Base-by-base conservation (phyloP, 2,329 filamentous ascomycete genomes). In the Aspergillus sp. region DNA sequence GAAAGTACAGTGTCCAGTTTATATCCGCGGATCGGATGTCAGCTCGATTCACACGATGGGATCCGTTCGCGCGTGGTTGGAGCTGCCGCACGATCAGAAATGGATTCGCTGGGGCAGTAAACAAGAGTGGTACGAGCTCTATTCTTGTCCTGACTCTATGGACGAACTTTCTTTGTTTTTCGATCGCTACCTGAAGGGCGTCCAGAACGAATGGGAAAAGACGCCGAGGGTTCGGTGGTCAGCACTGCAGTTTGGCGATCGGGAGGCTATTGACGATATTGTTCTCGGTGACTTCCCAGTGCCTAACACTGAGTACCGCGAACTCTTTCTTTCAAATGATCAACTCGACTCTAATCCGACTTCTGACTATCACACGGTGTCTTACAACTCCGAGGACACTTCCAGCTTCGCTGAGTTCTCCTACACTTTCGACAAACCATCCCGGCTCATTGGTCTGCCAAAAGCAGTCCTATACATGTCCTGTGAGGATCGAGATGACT, bases 71-170 rank as follows among this genome's bases (percentile, higher is more conserved):
- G 77, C 69, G 14, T 80, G 73, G 69, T 55, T 76, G 24, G 69
- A 79, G 58, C 68, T 80, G 10, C 62, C 69, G 0, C 65, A 72
- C 14, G 62, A 72, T 5, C 63, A 80, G 10, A 82, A 81, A 64
- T 81, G 79, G 80, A 69, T 81, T n/a, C 72, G 75, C 0, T 75
- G 71, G 67, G 70, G 72, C 52, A 69, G 71, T 12, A 70, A 68
- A 6, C 78, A 81, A 59, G 80, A 82, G 57, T 82, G 79, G 80
- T 76, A 75, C 56, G 80, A 82, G 53, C 62, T 81, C 2, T 82
- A 75, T 58, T 70, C 67, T 53, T 66, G 70, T 9, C 63, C 66
- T 0, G 66, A 76, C 24, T 67, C 71, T 2, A 69, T 66, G 11
- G 67, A 74, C 1, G 79, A 82, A 54, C 70, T 82, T 0, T 60